Evolutionary conservation across 192 early-diverging fungal genomes (phyloP).

Genomic region (Rhizophagus sp.): DNA sequence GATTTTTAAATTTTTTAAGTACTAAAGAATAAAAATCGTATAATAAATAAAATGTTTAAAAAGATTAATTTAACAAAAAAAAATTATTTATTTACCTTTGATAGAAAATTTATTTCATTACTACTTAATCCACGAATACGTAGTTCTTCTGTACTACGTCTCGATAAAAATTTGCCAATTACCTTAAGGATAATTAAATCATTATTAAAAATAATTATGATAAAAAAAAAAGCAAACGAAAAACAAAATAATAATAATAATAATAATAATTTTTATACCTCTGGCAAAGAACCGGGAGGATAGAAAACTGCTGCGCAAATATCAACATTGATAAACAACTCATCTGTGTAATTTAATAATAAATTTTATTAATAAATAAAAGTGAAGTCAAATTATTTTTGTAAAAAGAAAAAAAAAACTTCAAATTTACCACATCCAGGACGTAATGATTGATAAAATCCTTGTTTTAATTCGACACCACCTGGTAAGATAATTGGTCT

Average conservation of each 20-base stretch:
- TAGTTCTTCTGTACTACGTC: background rate
- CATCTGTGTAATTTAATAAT: background rate
- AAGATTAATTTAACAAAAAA: too few species aligned
- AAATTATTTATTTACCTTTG: background rate
- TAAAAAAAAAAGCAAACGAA: background rate
- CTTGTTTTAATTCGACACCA: conserved; percentile 12
- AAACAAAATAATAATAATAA: too few species aligned
- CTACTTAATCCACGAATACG: background rate
- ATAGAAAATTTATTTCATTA: background rate
- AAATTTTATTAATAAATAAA: background rate
- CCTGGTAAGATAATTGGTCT: background rate
- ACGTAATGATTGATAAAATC: conserved; percentile 20
- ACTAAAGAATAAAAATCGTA: background rate
- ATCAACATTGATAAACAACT: conserved; percentile 5
- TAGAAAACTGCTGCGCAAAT: conserved; percentile 12
- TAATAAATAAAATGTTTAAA: too few species aligned
- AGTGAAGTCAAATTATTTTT: too few species aligned
- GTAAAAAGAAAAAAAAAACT: too few species aligned
- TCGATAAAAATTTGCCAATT: background rate
- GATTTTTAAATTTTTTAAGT: background rate
- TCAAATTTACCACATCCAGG: background rate
- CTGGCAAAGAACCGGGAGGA: background rate
- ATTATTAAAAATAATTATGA: background rate
- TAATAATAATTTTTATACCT: background rate
- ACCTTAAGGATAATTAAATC: background rate